phyloP scores from a whole-genome alignment of 75 land plant species.

The Chamaecyparis obtusa region DNA sequence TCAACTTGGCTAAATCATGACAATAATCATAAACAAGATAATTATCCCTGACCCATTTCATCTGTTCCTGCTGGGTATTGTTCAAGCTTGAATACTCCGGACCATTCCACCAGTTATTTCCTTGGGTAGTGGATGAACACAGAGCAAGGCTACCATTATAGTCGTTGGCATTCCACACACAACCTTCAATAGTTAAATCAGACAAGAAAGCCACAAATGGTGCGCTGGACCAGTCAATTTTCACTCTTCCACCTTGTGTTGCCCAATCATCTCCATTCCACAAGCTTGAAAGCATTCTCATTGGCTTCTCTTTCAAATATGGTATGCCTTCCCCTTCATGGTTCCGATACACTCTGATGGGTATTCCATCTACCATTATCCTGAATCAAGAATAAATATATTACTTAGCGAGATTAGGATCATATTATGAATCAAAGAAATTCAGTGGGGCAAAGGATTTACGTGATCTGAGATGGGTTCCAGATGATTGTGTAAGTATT shows the following conservation, averaged over 20 bases:
- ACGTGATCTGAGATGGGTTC: constrained; percentile 15
- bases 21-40: neutral
- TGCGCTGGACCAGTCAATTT: neutral
- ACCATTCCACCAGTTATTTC: neutral
- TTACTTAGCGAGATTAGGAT: too few species aligned
- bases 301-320: constrained; percentile 17
- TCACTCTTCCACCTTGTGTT: constrained; percentile 10
- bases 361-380: constrained; percentile 18
- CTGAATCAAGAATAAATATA: neutral
- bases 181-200: neutral
- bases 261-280: constrained; percentile 32
- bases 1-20: neutral
- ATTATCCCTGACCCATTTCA: neutral
- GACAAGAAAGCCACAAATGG: constrained; percentile 7
- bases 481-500: constrained; percentile 21
- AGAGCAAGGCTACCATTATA: neutral
- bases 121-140: neutral
- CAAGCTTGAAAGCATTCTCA: constrained; percentile 21
- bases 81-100: neutral
- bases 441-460: neutral
- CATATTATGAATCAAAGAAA: neutral
- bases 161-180: constrained; percentile 2
- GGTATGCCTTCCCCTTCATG: constrained; percentile 14
- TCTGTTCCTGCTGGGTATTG: neutral
- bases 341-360: constrained; percentile 21